phyloP scores from a whole-genome alignment of 2,329 filamentous ascomycete species.

The Epichloe sibirici region DNA sequence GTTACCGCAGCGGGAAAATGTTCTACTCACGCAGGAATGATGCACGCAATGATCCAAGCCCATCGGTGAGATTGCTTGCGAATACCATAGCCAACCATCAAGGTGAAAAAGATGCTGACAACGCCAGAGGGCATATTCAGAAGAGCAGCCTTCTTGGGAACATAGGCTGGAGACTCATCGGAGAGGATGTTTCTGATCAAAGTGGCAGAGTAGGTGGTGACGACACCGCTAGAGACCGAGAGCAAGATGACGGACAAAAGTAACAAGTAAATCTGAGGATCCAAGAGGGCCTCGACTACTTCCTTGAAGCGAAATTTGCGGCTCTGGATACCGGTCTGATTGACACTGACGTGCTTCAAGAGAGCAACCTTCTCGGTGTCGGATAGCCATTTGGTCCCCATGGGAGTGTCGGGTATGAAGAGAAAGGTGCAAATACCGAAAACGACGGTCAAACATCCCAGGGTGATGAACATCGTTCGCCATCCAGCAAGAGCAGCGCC shows the following conservation, averaged over 20 bases:
- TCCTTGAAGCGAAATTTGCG: constrained; percentile 40
- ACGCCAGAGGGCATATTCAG: constrained; percentile 43
- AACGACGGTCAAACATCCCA: constrained; percentile 36
- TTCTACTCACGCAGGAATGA: constrained; percentile 31
- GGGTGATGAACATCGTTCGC: constrained; percentile 58
- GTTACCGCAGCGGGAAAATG: neutral
- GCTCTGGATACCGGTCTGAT: constrained; percentile 45
- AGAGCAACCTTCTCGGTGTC: constrained; percentile 36
- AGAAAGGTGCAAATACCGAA: constrained; percentile 21
- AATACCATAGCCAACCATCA: constrained; percentile 35
- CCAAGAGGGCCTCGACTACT: constrained; percentile 37
- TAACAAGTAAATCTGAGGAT: constrained; percentile 40
- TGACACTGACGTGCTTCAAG: constrained; percentile 40
- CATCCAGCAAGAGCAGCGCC: constrained; percentile 50
- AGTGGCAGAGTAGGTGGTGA: constrained; percentile 43
- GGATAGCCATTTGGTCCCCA: constrained; percentile 33
- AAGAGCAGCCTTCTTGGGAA: constrained; percentile 31
- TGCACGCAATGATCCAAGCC: constrained; percentile 36
- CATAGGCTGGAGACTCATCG: constrained; percentile 6
- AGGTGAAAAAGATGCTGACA: constrained; percentile 38
- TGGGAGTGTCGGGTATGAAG: constrained; percentile 30
- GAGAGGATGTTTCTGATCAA: constrained; percentile 38
- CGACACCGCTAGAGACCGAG: constrained; percentile 39
- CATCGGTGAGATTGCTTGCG: constrained; percentile 34
- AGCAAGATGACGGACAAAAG: constrained; percentile 34